Base-by-base conservation (phyloP, 75 land plant genomes). In the Picea glauca region DNA sequence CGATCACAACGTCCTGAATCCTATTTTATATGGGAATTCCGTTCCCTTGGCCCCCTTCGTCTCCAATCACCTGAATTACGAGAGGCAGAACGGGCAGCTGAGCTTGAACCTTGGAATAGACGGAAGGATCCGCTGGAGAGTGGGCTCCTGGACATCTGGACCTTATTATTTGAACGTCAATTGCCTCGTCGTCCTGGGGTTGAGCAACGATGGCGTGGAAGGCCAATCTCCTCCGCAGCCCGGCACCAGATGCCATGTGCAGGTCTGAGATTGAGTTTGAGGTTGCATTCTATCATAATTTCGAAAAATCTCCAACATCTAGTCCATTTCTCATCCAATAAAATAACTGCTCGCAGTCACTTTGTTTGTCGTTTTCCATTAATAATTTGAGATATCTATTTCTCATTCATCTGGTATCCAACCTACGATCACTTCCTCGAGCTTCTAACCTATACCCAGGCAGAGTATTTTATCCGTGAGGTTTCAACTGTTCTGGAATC, bases 121-220 rank as follows among this genome's bases (percentile, higher is more conserved):
- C 74, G 91, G 91, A 54, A 80, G 77, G 65, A 13, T 89, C 31
- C 80, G 85, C 32, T 89, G 87, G 87, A 80, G 70, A 60, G 82
- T 80, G 2, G 88, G 88, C 3, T 62, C 62, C 3, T 58, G 82
- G n/a, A 80, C 31, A 56, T 78, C 62, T 1, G 62, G 75, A 17
- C 75, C 32, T 7, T 72, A 84, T 62, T 78, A 68, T 60, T 26
- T 89, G 6, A 64, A 84, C 63, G 91, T 84, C 30, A 80, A 58
- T 23, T 89, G 91, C 26, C 82, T 80, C 76, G 60, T 86, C 12
- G n/a, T 84, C 64, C 74, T 86, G n/a, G 72, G 46, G 11, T 68
- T 33, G 18, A 18, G n/a, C 12, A 68, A n/a, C 40, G 17, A 43
- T 43, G 33, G 72, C n/a, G 35, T 17, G 2, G 72, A 20, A 20